Conservation (phyloP, 306 rosid species). For the Citrullus mucosospermus region DNA sequence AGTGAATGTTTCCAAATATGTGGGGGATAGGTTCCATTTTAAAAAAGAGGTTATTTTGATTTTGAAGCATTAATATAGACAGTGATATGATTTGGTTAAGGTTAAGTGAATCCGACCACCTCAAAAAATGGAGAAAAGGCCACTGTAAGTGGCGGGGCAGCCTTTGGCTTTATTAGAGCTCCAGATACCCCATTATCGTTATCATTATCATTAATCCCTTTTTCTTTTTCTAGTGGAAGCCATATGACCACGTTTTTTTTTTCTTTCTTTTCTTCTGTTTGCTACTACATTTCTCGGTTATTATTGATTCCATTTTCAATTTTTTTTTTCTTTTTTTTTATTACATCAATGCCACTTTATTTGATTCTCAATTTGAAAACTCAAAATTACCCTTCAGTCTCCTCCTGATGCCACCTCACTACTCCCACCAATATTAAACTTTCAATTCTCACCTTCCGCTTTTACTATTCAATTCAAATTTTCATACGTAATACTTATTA, state of each 20-base stretch:
- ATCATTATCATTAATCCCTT: not conserved
- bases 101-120: not conserved
- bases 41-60: not conserved
- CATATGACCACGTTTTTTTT: not conserved
- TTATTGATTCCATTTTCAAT: not conserved
- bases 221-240: slow-evolving; percentile 1
- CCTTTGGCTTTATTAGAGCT: not conserved
- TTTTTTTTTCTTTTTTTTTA: not conserved
- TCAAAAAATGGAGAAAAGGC: not conserved
- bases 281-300: not conserved
- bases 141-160: not conserved
- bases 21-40: not conserved
- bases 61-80: not conserved
- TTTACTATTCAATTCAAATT: not conserved
- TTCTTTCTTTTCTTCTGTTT: not conserved
- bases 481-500: not conserved
- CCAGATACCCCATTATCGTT: not conserved
- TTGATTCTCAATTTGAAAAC: not conserved
- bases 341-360: not conserved
- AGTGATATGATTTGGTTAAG: not conserved
- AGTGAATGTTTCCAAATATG: not conserved
- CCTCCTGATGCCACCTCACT: not conserved
- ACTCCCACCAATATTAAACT: not conserved
- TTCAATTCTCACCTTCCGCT: not conserved
- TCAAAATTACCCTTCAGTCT: not conserved